Conservation (phyloP, 257 asterid species). For the Solanum bulbocastanum region DNA sequence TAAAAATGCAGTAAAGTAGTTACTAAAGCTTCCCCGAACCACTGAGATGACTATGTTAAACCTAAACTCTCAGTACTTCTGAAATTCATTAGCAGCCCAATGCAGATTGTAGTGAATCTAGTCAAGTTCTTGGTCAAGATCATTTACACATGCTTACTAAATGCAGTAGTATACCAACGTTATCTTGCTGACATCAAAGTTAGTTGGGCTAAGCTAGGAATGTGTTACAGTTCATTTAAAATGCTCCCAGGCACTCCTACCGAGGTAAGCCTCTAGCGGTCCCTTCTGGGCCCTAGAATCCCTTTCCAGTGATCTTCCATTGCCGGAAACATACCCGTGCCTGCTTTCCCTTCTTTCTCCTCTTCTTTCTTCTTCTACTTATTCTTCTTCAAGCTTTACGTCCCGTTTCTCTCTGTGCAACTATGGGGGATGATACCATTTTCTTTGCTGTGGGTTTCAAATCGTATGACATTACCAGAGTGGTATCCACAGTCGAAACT, state of each 20-base stretch:
- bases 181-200: neutral
- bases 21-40: neutral
- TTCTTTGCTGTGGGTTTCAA: neutral
- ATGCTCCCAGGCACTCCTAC: no score
- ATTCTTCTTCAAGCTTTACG: no score
- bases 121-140: neutral
- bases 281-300: no score
- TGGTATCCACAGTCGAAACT: neutral
- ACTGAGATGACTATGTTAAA: neutral
- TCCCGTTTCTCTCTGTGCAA: no score
- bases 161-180: neutral
- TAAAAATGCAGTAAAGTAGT: neutral
- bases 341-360: no score
- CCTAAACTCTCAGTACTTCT: neutral
- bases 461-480: neutral
- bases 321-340: no score
- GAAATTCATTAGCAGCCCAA: neutral
- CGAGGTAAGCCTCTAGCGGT: no score
- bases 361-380: no score
- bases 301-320: no score
- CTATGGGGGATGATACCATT: no score
- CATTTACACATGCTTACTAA: neutral
- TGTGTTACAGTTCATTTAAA: no score
- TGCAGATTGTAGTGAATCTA: neutral
- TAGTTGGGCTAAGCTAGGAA: no score